These are phyloP conservation scores for Agaricus blazei DNA, from an alignment of 768 basidiomycete species.

Conservation along the genomic window DNA sequence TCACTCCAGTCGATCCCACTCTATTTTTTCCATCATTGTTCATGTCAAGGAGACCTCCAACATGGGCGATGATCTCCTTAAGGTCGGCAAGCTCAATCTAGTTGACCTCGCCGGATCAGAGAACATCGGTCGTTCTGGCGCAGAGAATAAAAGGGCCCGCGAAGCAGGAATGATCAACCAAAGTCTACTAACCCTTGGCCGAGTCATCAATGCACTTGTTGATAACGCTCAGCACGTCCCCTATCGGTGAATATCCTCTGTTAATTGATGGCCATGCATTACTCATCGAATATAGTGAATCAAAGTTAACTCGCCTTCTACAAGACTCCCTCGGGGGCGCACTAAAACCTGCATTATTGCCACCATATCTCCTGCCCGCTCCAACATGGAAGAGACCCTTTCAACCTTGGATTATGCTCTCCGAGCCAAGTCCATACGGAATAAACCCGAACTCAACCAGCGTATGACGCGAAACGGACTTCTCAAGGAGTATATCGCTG, in stretches of 20 bases:
- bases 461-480: slow-evolving; percentile 90
- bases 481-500: slow-evolving; percentile 87
- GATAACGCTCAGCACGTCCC: slow-evolving; percentile 90
- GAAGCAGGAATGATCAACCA: slow-evolving; percentile 99
- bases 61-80: slow-evolving; percentile 82
- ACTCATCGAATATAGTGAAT: slow-evolving; percentile 55
- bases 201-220: slow-evolving; percentile 95
- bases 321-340: slow-evolving; percentile 98
- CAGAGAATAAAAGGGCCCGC: slow-evolving; percentile 89
- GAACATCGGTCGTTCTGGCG: slow-evolving; percentile 93
- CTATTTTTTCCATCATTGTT: slow-evolving; percentile 94
- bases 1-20: slow-evolving; percentile 95
- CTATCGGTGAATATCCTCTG: slow-evolving; percentile 58
- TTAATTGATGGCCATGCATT: background rate
- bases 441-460: slow-evolving; percentile 93
- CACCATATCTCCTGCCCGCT: slow-evolving; percentile 89
- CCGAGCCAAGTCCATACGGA: slow-evolving; percentile 91
- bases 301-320: slow-evolving; percentile 92
- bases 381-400: slow-evolving; percentile 94
- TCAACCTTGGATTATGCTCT: slow-evolving; percentile 97
- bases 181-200: slow-evolving; percentile 90
- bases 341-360: slow-evolving; percentile 99
- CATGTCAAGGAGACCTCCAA: slow-evolving; percentile 81
- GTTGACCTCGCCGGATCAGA: slow-evolving; percentile 98
- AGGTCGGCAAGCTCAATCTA: slow-evolving; percentile 92